phyloP scores from a whole-genome alignment of 805 yeast species.

The Monosporozyma siamensis region DNA sequence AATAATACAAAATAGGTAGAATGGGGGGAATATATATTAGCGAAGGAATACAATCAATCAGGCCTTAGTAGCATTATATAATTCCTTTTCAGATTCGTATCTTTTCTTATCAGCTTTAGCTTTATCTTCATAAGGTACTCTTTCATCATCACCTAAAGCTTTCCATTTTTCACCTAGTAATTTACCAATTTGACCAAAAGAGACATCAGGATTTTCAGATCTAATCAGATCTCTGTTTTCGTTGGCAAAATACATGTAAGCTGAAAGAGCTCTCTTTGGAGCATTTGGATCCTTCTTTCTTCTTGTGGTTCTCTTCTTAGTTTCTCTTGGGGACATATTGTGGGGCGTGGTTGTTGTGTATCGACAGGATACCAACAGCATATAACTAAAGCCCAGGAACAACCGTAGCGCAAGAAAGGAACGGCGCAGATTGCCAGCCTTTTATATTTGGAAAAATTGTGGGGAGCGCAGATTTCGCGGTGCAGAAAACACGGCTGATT shows the following conservation, averaged over 20 bases:
- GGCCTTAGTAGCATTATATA: conserved; percentile 44
- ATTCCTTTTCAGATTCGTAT: conserved; percentile 93
- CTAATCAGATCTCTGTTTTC: conserved; percentile 94
- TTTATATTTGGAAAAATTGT: too few species aligned
- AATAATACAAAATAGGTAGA: not conserved
- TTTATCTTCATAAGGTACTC: conserved; percentile 82
- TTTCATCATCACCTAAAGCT: conserved; percentile 73
- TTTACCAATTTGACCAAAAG: conserved; percentile 93
- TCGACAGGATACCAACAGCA: too few species aligned
- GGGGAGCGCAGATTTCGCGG: too few species aligned
- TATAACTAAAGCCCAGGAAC: too few species aligned
- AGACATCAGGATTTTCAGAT: conserved; percentile 92
- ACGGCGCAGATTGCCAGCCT: too few species aligned
- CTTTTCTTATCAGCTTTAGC: conserved; percentile 96
- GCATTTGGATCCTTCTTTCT: conserved; percentile 85
- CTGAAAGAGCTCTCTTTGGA: conserved; percentile 96
- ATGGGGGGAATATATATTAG: not conserved
- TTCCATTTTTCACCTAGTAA: conserved; percentile 95
- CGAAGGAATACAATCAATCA: not conserved
- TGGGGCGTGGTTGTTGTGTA: not conserved
- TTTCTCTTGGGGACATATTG: conserved; percentile 34
- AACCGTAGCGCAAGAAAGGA: too few species aligned
- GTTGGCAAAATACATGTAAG: conserved; percentile 98
- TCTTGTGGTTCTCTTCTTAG: conserved; percentile 29
- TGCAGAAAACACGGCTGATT: too few species aligned